A percentile compares a stretch with the other conserved stretches of the same genome.
phyloP scores from a whole-genome alignment of 164 flowering plant genomes.

The Umbellularia californica region DNA sequence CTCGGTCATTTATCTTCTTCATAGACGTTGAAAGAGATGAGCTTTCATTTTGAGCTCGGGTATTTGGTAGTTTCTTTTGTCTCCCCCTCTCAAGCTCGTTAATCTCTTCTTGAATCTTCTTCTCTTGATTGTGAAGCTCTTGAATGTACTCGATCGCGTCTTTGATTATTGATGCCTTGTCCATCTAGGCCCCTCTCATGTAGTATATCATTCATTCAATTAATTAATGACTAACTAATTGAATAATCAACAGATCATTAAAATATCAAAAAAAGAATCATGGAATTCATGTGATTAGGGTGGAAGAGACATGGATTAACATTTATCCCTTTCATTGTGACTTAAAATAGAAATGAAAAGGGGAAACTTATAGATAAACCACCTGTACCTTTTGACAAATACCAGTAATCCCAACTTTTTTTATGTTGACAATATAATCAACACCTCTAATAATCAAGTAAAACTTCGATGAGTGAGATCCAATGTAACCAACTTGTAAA shows the following conservation, averaged over 20 bases:
- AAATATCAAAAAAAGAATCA: neutral
- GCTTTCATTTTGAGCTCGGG: slow-evolving; percentile 5
- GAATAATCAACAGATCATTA: neutral
- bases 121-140: slow-evolving; percentile 65
- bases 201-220: neutral
- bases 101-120: slow-evolving; percentile 49
- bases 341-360: neutral
- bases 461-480: no score
- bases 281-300: neutral
- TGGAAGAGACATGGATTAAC: neutral
- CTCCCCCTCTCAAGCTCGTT: slow-evolving; percentile 44
- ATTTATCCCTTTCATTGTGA: neutral
- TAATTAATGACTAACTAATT: slow-evolving; percentile 5
- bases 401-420: no score
- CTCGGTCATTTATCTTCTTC: slow-evolving; percentile 36
- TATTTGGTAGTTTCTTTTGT: slow-evolving; percentile 17
- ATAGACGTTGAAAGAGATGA: slow-evolving; percentile 18
- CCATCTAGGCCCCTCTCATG: slow-evolving; percentile 48
- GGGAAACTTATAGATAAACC: neutral
- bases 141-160: slow-evolving; percentile 75
- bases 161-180: slow-evolving; percentile 77
- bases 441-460: no score
- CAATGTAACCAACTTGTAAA: no score
- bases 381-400: no score
- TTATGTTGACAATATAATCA: no score